Conservation (phyloP, 768 basidiomycete species). For the Russula griseocarnosa region DNA sequence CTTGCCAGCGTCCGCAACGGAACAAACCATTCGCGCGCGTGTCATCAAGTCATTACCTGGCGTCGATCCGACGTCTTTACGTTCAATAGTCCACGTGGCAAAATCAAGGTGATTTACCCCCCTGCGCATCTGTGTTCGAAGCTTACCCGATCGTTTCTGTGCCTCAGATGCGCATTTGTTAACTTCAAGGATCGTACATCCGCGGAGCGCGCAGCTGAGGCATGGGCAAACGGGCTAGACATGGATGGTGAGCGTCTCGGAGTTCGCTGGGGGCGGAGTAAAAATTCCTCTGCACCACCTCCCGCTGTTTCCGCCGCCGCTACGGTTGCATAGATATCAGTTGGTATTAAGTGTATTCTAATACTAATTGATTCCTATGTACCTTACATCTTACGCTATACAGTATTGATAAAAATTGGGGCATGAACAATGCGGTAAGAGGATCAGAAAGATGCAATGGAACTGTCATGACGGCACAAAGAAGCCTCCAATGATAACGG, state of each 20-base stretch:
- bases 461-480: constrained; percentile 20
- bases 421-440: not conserved
- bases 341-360: not conserved
- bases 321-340: not conserved
- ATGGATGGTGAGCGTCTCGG: constrained; percentile 68
- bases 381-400: constrained; percentile 14
- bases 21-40: constrained; percentile 67
- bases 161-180: constrained; percentile 81
- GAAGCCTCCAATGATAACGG: constrained; percentile 33
- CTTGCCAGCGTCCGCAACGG: constrained; percentile 64
- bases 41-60: constrained; percentile 66
- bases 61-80: constrained; percentile 60
- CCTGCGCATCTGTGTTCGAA: not conserved
- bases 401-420: constrained; percentile 7
- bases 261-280: constrained; percentile 88
- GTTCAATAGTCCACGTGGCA: constrained; percentile 80
- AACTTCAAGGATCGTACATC: constrained; percentile 80
- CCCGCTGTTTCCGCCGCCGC: not conserved
- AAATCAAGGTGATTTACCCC: constrained; percentile 57
- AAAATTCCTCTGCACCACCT: constrained; percentile 26
- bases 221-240: constrained; percentile 89
- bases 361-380: constrained; percentile 14
- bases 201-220: constrained; percentile 87
- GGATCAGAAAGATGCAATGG: not conserved
- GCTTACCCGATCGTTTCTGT: not conserved